phyloP scores from a whole-genome alignment of 73 alveolate genomes.

The Tetrahymena elliotti region DNA sequence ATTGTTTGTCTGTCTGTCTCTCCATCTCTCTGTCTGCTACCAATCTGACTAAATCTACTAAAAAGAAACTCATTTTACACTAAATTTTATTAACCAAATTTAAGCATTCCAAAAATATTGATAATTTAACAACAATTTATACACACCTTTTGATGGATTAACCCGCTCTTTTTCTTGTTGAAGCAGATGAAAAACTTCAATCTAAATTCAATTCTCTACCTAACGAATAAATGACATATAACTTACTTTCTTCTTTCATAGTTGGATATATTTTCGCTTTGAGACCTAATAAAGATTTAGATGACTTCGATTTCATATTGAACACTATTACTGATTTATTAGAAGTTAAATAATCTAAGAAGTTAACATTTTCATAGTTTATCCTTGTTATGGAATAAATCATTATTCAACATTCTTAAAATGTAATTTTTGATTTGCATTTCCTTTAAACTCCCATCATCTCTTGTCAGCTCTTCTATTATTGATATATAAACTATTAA shows the following conservation, averaged over 20 bases:
- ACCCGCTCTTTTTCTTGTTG: background rate
- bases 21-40: background rate
- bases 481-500: no score
- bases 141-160: background rate
- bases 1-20: no score
- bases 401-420: background rate
- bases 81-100: background rate
- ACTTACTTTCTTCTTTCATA: background rate
- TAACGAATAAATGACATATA: background rate
- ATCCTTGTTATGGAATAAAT: background rate
- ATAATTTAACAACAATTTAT: background rate
- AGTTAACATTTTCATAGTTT: background rate
- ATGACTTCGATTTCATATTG: background rate
- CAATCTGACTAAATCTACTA: background rate
- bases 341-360: background rate
- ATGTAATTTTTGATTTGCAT: background rate
- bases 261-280: background rate
- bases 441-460: background rate
- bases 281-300: background rate
- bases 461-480: background rate
- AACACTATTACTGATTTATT: background rate
- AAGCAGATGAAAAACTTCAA: background rate
- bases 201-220: background rate
- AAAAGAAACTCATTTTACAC: background rate
- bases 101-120: background rate